Evolutionary conservation across 176 grass and related monocot species (phyloP), one percentile per base, ranked within the genome.

Genomic region (Olyra latifolia): DNA sequence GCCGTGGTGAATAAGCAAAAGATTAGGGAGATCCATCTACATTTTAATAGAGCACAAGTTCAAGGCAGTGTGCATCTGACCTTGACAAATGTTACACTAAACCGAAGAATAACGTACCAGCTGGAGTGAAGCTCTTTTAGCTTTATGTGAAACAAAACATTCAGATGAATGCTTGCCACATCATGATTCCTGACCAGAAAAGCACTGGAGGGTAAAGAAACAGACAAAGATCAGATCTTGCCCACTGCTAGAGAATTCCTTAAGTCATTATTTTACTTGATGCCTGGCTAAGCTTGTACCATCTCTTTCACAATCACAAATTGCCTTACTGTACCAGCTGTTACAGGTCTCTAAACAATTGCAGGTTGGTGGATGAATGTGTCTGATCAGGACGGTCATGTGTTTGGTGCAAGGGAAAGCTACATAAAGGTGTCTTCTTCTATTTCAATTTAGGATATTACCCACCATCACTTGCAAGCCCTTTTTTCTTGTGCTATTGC

Each of bases 211-310:
- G 48, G 77, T 77, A 65, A 85, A 71, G 71, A 85, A 58, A 77
- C 56, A 48, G 87, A 72, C 82, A 85, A 72, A 22, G 71, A 81
- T 89, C 65, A 81, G 64, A 89, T 85, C 87, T 85, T 77, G 71
- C 77, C 55, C 25, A 71, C 63, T 69, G 67, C 70, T 43, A 45
- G 35, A 60, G 45, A 69, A 75, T 84, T 80, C 22, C 27, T 10
- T 46, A 4, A 5, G 55, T 13, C 44, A 56, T 39, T 45, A 14
- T 70, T 55, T 70, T 49, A 81, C 74, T 83, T 48, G 4, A 57
- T 76, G 55, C 27, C 55, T 72, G 70, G 39, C 46, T 64, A 76
- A 64, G 32, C 80, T 54, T 65, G 80, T n/a, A 52, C n/a, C 50
- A 20, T 46, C 69, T 41, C 69, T 64, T 66, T 63, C 46, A 44